Base-by-base conservation (phyloP, 2,329 filamentous ascomycete genomes). In the Pezicula rhizophila region DNA sequence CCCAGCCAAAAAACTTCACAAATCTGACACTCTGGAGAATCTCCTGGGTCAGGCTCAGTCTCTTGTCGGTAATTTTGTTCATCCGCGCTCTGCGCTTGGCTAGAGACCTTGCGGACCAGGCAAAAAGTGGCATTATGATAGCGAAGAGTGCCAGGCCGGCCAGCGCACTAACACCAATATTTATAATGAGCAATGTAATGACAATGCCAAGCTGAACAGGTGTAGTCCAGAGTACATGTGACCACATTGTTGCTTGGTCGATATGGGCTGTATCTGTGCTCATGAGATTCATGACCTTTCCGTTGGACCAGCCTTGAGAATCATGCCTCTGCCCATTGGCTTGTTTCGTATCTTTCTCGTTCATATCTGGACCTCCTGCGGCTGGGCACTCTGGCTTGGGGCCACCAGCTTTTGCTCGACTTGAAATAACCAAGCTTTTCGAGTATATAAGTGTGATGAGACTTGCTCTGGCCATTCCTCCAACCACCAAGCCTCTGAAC, bases 1-100 rank as follows among this genome's bases (percentile, higher is more conserved):
- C 81, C 81, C 81, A 85, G 2, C 78, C 80, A 57, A 84, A 84
- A 61, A 75, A 84, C 57, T 85, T 85, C 57, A 85, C 80, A 57
- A 85, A 84, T 14, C 80, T 71, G 5, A 84, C 80, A 5, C 78
- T 76, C 43, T 78, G 74, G 10, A 85, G 58, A 46, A 85, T 84
- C 57, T 85, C 81, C 52, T 84, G 80, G 0, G 80, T 85, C 33
- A 85, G 66, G 33, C 77, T 77, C 8, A 85, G 80, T 50, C 81
- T 72, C 60, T 82, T 78, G 56, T 85, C 81, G 14, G 81, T 85
- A 50, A 85, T 71, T 54, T 80, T 80, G 67, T 84, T 85, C 66
- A 85, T 84, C 33, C 67, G 69, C 47, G 72, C 71, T 57, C 82
- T 72, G 41, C 79, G 72, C 15, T 61, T 64, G 60, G 84, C 77